A percentile compares a stretch with the other conserved stretches of the same genome.
Evolutionary conservation across 2,329 filamentous ascomycete species (phyloP).

Genomic region (Pseudogymnoascus sp.): DNA sequence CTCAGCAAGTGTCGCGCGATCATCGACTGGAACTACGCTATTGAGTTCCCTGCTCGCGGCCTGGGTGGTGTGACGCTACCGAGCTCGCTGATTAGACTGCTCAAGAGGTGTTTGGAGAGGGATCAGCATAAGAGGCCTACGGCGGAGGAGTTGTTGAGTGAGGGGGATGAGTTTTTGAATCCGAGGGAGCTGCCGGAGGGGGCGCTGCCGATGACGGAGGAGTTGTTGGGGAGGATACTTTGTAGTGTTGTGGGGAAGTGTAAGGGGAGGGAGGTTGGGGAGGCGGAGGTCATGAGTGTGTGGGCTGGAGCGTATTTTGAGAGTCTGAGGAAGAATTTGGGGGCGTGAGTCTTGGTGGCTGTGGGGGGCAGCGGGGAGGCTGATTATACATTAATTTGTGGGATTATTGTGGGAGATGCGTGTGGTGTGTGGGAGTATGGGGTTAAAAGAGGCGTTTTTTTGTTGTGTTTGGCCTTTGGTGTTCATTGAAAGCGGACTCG

Average conservation of each 20-base stretch:
- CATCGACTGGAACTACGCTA: slow-evolving; percentile 66
- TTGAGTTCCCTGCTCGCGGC: slow-evolving; percentile 64
- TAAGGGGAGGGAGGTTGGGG: slow-evolving; percentile 50
- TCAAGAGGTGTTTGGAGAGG: slow-evolving; percentile 56
- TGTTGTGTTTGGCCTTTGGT: neutral
- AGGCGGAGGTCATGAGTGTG: slow-evolving; percentile 46
- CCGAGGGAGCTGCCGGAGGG: slow-evolving; percentile 49
- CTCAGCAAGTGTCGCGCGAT: slow-evolving; percentile 83
- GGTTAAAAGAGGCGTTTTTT: neutral
- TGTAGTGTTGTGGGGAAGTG: slow-evolving; percentile 56
- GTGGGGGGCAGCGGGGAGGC: neutral
- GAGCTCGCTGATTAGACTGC: slow-evolving; percentile 49
- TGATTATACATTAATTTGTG: neutral
- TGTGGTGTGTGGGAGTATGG: neutral
- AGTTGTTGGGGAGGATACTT: slow-evolving; percentile 54
- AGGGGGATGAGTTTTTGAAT: slow-evolving; percentile 56
- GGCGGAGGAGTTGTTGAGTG: slow-evolving; percentile 53
- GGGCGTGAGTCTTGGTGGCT: neutral
- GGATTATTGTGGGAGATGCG: neutral
- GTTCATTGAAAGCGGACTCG: neutral
- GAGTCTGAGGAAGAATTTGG: slow-evolving; percentile 1
- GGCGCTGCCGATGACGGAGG: slow-evolving; percentile 54
- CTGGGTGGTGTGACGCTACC: slow-evolving; percentile 59
- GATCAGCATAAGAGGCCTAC: slow-evolving; percentile 57
- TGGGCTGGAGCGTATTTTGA: slow-evolving; percentile 43